These are phyloP conservation scores for Grosmannia clavigera DNA, from an alignment of 2,329 filamentous ascomycete species.

Conservation along the genomic window DNA sequence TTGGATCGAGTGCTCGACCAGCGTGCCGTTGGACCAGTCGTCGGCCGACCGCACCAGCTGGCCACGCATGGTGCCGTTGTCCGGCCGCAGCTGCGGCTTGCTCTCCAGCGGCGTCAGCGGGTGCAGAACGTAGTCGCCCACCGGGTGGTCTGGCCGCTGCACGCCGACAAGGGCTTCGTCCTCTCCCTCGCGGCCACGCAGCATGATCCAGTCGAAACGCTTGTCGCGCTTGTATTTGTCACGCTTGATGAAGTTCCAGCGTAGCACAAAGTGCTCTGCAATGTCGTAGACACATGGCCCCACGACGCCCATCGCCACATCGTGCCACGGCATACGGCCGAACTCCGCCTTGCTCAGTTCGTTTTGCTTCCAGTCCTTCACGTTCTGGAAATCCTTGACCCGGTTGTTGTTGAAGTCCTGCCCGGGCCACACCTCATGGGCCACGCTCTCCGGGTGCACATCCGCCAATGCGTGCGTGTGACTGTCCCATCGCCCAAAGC, in stretches of 20 bases:
- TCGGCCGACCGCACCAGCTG: conserved; percentile 82
- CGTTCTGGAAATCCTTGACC: conserved; percentile 88
- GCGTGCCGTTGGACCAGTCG: conserved; percentile 88
- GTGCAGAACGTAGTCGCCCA: conserved; percentile 77
- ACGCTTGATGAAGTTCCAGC: conserved; percentile 94
- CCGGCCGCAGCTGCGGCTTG: conserved; percentile 38
- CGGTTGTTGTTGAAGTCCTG: conserved; percentile 98
- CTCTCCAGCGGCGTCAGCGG: conserved; percentile 56
- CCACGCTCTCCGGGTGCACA: conserved; percentile 71
- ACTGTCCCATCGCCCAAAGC: conserved; percentile 89
- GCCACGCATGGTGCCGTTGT: conserved; percentile 62
- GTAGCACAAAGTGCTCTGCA: conserved; percentile 83
- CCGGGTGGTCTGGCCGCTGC: conserved; percentile 77
- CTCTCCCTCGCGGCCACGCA: conserved; percentile 63
- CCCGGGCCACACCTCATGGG: conserved; percentile 80
- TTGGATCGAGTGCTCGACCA: conserved; percentile 74
- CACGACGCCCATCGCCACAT: conserved; percentile 83
- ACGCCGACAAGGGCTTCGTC: conserved; percentile 82
- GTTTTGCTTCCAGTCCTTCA: conserved; percentile 85
- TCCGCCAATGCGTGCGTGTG: conserved; percentile 78
- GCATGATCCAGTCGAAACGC: conserved; percentile 70
- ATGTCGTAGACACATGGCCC: conserved; percentile 89
- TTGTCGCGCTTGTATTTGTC: conserved; percentile 94
- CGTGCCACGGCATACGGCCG: conserved; percentile 97
- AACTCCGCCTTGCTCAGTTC: conserved; percentile 84